A percentile compares a stretch with the other conserved stretches of the same genome.
These are phyloP conservation scores for Tilletia setariae DNA, from an alignment of 1,284 basidiomycete species.

Conservation along the genomic window DNA sequence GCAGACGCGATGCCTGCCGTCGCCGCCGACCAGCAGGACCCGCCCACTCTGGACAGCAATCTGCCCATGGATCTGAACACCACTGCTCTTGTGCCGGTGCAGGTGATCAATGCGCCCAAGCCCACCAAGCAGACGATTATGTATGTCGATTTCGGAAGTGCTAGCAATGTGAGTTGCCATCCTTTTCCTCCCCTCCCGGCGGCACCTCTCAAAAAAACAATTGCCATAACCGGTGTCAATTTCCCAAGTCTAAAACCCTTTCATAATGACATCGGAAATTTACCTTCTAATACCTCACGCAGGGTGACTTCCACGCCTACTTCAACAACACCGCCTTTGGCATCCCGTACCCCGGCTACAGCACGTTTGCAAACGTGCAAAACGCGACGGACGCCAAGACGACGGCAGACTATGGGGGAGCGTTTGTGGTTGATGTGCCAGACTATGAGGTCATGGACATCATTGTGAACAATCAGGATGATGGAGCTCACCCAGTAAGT, in stretches of 20 bases:
- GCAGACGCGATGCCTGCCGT: neutral
- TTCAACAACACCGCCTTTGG: constrained; percentile 32
- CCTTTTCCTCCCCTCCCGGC: neutral
- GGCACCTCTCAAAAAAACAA: neutral
- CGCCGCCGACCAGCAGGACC: neutral
- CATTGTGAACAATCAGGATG: constrained; percentile 54
- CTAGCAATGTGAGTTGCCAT: neutral
- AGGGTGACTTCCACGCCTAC: constrained; percentile 27
- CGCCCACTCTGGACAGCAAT: neutral
- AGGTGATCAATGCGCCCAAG: neutral
- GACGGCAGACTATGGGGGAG: constrained; percentile 26
- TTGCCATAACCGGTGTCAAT: neutral
- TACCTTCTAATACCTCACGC: neutral
- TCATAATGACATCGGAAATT: neutral
- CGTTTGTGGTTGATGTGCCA: constrained; percentile 27
- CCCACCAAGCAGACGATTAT: neutral
- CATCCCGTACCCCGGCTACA: constrained; percentile 45
- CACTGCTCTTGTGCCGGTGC: neutral
- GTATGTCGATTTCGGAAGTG: neutral
- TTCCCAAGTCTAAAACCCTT: too few species aligned
- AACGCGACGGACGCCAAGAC: constrained; percentile 15
- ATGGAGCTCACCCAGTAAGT: constrained; percentile 45
- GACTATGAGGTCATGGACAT: constrained; percentile 37
- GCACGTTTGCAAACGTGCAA: constrained; percentile 35
- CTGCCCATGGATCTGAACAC: neutral